A percentile compares a stretch with the other conserved stretches of the same genome.
Evolutionary conservation across 768 basidiomycete genomes (phyloP).

Genomic region (Collybia sp.): DNA sequence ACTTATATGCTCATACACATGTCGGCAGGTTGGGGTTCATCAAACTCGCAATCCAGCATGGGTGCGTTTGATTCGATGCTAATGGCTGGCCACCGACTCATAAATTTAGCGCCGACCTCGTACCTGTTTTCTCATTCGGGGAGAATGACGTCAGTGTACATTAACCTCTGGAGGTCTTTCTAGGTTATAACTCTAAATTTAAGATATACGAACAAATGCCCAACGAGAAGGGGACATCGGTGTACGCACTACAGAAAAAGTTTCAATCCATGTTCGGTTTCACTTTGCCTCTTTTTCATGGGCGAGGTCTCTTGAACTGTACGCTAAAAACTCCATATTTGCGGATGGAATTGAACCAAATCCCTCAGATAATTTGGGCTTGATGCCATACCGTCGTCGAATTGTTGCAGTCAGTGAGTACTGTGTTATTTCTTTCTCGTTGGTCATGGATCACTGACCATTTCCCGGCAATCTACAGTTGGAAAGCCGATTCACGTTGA

Average conservation of each 20-base stretch:
- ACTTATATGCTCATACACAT: not conserved
- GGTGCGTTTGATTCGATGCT: slow-evolving; percentile 40
- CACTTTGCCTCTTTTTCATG: slow-evolving; percentile 96
- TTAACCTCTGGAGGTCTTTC: not conserved
- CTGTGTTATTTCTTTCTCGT: not conserved
- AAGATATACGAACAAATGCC: slow-evolving; percentile 98
- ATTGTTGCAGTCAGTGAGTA: slow-evolving; percentile 96
- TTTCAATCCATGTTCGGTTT: slow-evolving; percentile 95
- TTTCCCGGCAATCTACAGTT: slow-evolving; percentile 40
- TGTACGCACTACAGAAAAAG: slow-evolving; percentile 83
- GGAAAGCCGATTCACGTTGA: slow-evolving; percentile 83
- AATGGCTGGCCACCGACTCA: too few species aligned
- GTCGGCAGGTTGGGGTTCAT: slow-evolving; percentile 83
- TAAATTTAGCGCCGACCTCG: slow-evolving; percentile 80
- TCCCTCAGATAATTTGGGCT: slow-evolving; percentile 78
- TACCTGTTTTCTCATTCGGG: slow-evolving; percentile 97
- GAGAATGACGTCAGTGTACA: slow-evolving; percentile 83
- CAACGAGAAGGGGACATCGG: slow-evolving; percentile 86
- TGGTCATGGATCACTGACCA: not conserved
- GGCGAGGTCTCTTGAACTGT: slow-evolving; percentile 94
- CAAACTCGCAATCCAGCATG: slow-evolving; percentile 87
- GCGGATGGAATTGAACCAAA: not conserved
- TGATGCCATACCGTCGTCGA: slow-evolving; percentile 92
- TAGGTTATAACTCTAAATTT: not conserved
- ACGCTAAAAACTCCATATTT: not conserved